Evolutionary conservation across 1,284 basidiomycete genomes (phyloP).

Genomic region (Phellinidium pouzarii): DNA sequence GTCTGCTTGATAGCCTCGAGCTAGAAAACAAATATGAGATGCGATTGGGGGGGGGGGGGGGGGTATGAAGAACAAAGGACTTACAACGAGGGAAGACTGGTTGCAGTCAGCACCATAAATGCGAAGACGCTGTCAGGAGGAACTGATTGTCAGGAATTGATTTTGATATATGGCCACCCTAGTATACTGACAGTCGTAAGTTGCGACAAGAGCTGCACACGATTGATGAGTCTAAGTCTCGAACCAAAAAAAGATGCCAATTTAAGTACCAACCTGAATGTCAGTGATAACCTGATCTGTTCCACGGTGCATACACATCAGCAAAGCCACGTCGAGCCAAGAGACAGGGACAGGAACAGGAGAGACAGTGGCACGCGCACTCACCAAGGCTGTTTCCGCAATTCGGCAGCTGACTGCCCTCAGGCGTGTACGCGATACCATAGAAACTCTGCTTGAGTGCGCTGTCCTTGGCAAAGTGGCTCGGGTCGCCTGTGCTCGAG

Average conservation of each 20-base stretch:
- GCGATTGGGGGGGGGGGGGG: slow-evolving; percentile 17
- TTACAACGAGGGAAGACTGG: slow-evolving; percentile 45
- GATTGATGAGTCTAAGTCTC: not conserved
- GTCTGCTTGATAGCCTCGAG: slow-evolving; percentile 83
- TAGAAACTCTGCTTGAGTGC: slow-evolving; percentile 59
- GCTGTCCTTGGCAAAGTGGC: slow-evolving; percentile 55
- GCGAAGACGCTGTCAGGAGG: slow-evolving; percentile 36
- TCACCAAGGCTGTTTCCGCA: slow-evolving; percentile 44
- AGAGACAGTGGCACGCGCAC: slow-evolving; percentile 20
- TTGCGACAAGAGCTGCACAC: slow-evolving; percentile 46
- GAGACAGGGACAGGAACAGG: slow-evolving; percentile 1
- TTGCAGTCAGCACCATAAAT: slow-evolving; percentile 57
- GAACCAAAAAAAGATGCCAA: not conserved
- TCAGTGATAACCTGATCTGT: slow-evolving; percentile 17
- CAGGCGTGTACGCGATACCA: slow-evolving; percentile 70
- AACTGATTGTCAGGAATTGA: not conserved
- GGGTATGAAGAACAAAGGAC: slow-evolving; percentile 20
- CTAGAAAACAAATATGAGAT: slow-evolving; percentile 24
- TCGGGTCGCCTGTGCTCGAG: slow-evolving; percentile 43
- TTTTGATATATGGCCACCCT: not conserved
- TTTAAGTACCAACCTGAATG: slow-evolving; percentile 13
- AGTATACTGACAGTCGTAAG: slow-evolving; percentile 34
- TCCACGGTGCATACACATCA: not conserved
- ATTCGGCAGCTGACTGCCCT: slow-evolving; percentile 42
- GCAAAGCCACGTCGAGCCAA: slow-evolving; percentile 6